phyloP scores from a whole-genome alignment of 768 basidiomycete genomes.

The Hygrophorus pudorinus region DNA sequence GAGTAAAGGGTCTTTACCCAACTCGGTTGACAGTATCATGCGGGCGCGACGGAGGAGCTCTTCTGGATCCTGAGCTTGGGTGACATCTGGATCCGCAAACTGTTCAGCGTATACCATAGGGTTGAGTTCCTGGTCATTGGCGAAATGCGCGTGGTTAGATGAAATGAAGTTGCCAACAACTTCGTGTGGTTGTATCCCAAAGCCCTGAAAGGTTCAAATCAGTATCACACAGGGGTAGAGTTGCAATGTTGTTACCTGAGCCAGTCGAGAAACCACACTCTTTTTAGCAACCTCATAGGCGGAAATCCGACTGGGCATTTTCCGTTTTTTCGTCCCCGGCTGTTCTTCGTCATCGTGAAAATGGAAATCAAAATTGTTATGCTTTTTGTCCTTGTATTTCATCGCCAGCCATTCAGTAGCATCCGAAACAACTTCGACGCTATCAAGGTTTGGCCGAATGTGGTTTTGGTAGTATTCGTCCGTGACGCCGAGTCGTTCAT shows the following conservation, averaged over 20 bases:
- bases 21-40: constrained; percentile 79
- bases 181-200: constrained; percentile 73
- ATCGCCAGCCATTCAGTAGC: constrained; percentile 84
- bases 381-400: constrained; percentile 72
- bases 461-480: constrained; percentile 74
- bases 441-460: constrained; percentile 57
- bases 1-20: constrained; percentile 87
- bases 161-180: constrained; percentile 78
- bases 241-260: constrained; percentile 47
- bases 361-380: constrained; percentile 48
- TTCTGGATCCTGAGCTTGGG: constrained; percentile 47
- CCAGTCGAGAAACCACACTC: constrained; percentile 65
- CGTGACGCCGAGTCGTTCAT: constrained; percentile 52
- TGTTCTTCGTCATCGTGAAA: constrained; percentile 67
- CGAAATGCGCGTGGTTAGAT: constrained; percentile 49
- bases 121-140: constrained; percentile 73
- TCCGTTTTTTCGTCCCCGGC: constrained; percentile 49
- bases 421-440: constrained; percentile 85
- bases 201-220: constrained; percentile 43
- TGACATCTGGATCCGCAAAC: constrained; percentile 62
- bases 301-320: constrained; percentile 76
- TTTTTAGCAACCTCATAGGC: constrained; percentile 80
- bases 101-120: constrained; percentile 82
- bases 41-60: constrained; percentile 67
- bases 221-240: constrained; percentile 2